A percentile compares a stretch with the other conserved stretches of the same genome.
Conservation (phyloP, 1,139 yeast species). For the Yamadazyma oceani region DNA sequence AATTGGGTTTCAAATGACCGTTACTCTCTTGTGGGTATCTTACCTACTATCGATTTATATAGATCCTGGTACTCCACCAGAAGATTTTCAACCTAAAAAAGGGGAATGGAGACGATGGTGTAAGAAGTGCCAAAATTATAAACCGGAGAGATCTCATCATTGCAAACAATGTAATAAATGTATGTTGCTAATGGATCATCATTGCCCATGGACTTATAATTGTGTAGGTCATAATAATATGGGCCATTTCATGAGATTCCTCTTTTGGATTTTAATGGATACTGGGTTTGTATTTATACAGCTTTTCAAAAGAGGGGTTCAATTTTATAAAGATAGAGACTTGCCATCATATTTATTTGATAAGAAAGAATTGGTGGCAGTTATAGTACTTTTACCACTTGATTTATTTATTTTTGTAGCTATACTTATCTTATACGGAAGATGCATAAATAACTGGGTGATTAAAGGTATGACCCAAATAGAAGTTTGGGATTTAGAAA, state of each 20-base stretch:
- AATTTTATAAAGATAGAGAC: slow-evolving; percentile 52
- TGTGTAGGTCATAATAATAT: slow-evolving; percentile 83
- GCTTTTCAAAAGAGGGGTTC: slow-evolving; percentile 39
- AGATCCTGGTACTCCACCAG: slow-evolving; percentile 67
- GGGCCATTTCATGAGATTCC: slow-evolving; percentile 81
- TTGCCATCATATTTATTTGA: slow-evolving; percentile 62
- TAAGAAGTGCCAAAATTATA: slow-evolving; percentile 76
- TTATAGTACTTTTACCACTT: slow-evolving; percentile 56
- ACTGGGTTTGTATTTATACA: slow-evolving; percentile 50
- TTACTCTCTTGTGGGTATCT: slow-evolving; percentile 68
- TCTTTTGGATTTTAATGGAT: slow-evolving; percentile 63
- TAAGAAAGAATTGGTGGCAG: slow-evolving; percentile 53
- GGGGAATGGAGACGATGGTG: slow-evolving; percentile 44
- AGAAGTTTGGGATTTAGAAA: slow-evolving; percentile 89
- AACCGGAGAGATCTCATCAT: slow-evolving; percentile 93
- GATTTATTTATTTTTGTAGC: slow-evolving; percentile 60
- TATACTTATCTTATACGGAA: slow-evolving; percentile 54
- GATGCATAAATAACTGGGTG: slow-evolving; percentile 59
- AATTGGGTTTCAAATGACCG: slow-evolving; percentile 46
- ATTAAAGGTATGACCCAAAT: slow-evolving; percentile 84
- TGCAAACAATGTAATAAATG: slow-evolving; percentile 75
- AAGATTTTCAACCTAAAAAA: slow-evolving; percentile 24
- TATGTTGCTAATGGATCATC: slow-evolving; percentile 81
- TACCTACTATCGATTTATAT: slow-evolving; percentile 54
- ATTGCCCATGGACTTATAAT: slow-evolving; percentile 94